These are phyloP conservation scores for Ceratocystis variospora DNA, from an alignment of 2,329 filamentous ascomycete species.

Conservation along the genomic window DNA sequence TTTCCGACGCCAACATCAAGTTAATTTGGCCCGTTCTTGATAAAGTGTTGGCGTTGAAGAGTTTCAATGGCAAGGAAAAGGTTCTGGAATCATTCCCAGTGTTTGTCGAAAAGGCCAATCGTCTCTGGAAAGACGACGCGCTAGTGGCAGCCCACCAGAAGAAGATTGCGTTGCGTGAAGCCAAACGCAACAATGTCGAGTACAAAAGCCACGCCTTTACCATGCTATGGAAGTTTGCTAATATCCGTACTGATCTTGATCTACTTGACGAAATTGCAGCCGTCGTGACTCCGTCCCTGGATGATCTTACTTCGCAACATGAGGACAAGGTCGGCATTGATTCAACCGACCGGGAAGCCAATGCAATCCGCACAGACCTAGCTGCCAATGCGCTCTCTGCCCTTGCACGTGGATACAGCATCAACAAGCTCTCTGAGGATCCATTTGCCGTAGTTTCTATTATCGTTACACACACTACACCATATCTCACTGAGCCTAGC, in stretches of 20 bases:
- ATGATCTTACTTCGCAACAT: conserved; percentile 36
- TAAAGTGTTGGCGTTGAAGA: conserved; percentile 65
- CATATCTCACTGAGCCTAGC: conserved; percentile 29
- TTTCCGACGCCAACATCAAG: conserved; percentile 46
- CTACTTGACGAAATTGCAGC: conserved; percentile 52
- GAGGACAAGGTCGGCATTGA: conserved; percentile 60
- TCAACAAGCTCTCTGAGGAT: conserved; percentile 27
- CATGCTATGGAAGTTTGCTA: conserved; percentile 59
- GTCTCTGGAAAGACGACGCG: conserved; percentile 41
- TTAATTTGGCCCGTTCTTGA: conserved; percentile 73
- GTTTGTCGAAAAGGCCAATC: conserved; percentile 54
- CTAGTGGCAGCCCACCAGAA: conserved; percentile 51
- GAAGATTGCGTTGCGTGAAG: conserved; percentile 73
- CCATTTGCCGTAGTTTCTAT: conserved; percentile 29
- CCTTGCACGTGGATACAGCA: conserved; percentile 37
- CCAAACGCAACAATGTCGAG: conserved; percentile 74
- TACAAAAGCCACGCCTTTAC: conserved; percentile 67
- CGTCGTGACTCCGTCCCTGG: conserved; percentile 50
- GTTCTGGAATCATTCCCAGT: conserved; percentile 66
- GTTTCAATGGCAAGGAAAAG: conserved; percentile 81
- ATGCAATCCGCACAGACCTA: conserved; percentile 29
- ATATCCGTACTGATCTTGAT: conserved; percentile 52
- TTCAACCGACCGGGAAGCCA: conserved; percentile 22
- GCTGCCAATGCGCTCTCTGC: conserved; percentile 39
- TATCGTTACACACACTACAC: conserved; percentile 30